phyloP scores from a whole-genome alignment of 1,284 basidiomycete genomes.

The Pholiota adiposa region DNA sequence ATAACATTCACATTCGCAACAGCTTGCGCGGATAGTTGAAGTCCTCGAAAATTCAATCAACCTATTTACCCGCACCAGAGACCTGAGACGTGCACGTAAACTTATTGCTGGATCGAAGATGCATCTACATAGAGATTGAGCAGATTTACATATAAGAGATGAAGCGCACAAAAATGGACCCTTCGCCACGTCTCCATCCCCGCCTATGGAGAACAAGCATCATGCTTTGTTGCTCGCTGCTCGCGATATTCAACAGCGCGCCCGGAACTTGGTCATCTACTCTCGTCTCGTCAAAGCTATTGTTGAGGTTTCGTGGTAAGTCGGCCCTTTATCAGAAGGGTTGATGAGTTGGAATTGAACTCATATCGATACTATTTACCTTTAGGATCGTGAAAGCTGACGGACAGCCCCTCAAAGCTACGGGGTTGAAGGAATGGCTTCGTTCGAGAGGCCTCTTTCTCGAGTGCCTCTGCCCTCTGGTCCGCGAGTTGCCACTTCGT shows the following conservation, averaged over 20 bases:
- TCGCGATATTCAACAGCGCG: not conserved
- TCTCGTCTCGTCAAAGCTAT: not conserved
- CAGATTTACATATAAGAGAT: too few relatives aligned
- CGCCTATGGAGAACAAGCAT: not conserved
- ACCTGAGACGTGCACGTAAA: too few relatives aligned
- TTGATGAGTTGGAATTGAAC: too few relatives aligned
- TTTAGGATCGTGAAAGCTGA: not conserved
- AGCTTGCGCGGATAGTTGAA: too few relatives aligned
- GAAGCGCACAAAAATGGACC: too few relatives aligned
- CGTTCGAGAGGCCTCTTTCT: not conserved
- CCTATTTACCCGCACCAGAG: too few relatives aligned
- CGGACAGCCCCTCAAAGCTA: not conserved
- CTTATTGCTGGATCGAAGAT: too few relatives aligned
- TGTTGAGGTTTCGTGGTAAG: not conserved
- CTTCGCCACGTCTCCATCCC: too few relatives aligned
- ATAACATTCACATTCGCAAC: too few relatives aligned
- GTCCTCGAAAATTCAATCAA: too few relatives aligned
- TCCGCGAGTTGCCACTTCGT: not conserved
- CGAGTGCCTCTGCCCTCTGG: not conserved
- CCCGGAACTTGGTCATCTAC: not conserved
- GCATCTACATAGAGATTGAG: too few relatives aligned
- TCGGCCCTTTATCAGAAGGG: not conserved
- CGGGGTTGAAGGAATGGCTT: not conserved
- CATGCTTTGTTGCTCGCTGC: not conserved
- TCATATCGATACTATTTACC: not conserved